Percentiles rank a stretch among this genome's conserved stretches.
phyloP scores from a whole-genome alignment of 495 filamentous ascomycete genomes.

The Amniculicola lignicola region DNA sequence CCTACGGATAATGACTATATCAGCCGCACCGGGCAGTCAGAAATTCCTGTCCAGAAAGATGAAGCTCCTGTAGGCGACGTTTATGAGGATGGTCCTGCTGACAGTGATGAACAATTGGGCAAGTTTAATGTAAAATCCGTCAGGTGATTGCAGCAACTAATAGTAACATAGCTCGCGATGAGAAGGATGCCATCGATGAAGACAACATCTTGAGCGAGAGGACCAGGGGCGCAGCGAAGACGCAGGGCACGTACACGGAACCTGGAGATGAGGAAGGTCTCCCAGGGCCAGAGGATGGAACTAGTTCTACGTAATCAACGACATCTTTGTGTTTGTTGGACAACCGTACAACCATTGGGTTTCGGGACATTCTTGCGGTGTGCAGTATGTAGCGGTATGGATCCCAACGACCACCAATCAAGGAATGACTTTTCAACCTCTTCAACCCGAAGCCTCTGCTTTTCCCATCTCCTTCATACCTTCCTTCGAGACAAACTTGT shows the following conservation, averaged over 20 bases:
- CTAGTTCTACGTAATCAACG: too few species aligned
- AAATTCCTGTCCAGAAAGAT: slow-evolving; percentile 55
- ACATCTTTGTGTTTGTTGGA: too few species aligned
- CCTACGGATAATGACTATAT: slow-evolving; percentile 44
- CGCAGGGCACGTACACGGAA: slow-evolving; percentile 49
- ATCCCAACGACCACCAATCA: too few species aligned
- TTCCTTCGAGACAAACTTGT: too few species aligned
- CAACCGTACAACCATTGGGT: too few species aligned
- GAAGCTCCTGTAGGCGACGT: slow-evolving; percentile 50
- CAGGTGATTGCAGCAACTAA: not conserved
- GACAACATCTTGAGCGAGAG: slow-evolving; percentile 49
- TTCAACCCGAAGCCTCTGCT: too few species aligned
- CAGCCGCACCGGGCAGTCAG: slow-evolving; percentile 45
- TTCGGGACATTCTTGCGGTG: too few species aligned
- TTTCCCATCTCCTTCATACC: too few species aligned
- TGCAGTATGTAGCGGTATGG: too few species aligned
- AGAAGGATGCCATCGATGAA: slow-evolving; percentile 53
- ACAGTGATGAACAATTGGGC: slow-evolving; percentile 54
- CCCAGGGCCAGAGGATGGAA: slow-evolving; percentile 36
- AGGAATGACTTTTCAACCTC: too few species aligned
- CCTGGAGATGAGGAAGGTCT: slow-evolving; percentile 52
- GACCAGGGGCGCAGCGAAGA: slow-evolving; percentile 48
- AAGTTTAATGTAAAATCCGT: slow-evolving; percentile 22
- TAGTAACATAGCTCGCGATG: slow-evolving; percentile 44
- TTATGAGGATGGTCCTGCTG: slow-evolving; percentile 44